Percentiles rank a stretch among this genome's conserved stretches.
Evolutionary conservation across 2,329 filamentous ascomycete species (phyloP).

Genomic region (Monosporascus ibericus): DNA sequence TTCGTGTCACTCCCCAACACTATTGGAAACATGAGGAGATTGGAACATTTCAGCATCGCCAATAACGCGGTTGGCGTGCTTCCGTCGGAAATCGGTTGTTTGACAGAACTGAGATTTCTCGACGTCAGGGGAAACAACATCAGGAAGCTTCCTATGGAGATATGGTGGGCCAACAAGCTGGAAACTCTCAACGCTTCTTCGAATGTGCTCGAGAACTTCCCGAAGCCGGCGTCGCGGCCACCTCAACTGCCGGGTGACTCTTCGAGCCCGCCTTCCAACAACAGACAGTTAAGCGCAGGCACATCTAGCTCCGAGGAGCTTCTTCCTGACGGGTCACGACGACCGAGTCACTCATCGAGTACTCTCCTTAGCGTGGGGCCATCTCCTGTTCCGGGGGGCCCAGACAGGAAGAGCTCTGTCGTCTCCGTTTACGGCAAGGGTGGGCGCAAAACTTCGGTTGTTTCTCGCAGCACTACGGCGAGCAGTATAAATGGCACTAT

Average conservation of each 20-base stretch:
- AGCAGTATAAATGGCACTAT: slow-evolving; percentile 41
- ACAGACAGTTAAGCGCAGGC: slow-evolving; percentile 37
- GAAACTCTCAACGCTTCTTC: slow-evolving; percentile 94
- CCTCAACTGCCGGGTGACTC: slow-evolving; percentile 54
- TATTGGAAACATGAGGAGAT: slow-evolving; percentile 72
- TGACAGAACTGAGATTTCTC: slow-evolving; percentile 76
- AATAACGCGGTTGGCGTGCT: slow-evolving; percentile 83
- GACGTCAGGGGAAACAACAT: slow-evolving; percentile 94
- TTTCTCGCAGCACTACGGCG: slow-evolving; percentile 55
- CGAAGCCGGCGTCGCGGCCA: slow-evolving; percentile 71
- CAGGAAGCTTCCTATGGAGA: slow-evolving; percentile 76
- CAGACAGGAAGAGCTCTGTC: slow-evolving; percentile 73
- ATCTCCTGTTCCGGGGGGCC: slow-evolving; percentile 56
- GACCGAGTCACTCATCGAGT: slow-evolving; percentile 80
- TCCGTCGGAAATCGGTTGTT: slow-evolving; percentile 80
- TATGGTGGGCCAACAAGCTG: slow-evolving; percentile 91
- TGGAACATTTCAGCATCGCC: slow-evolving; percentile 91
- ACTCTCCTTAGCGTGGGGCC: slow-evolving; percentile 70
- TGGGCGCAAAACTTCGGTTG: slow-evolving; percentile 77
- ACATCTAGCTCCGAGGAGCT: slow-evolving; percentile 76
- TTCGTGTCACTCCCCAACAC: slow-evolving; percentile 84
- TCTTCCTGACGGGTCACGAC: slow-evolving; percentile 48
- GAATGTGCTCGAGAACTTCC: slow-evolving; percentile 85
- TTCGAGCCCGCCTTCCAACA: slow-evolving; percentile 24
- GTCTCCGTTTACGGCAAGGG: slow-evolving; percentile 74